A percentile compares a stretch with the other conserved stretches of the same genome.
Conservation (phyloP, 2,329 filamentous ascomycete genomes). For the Pestalotiopsis sp. region DNA sequence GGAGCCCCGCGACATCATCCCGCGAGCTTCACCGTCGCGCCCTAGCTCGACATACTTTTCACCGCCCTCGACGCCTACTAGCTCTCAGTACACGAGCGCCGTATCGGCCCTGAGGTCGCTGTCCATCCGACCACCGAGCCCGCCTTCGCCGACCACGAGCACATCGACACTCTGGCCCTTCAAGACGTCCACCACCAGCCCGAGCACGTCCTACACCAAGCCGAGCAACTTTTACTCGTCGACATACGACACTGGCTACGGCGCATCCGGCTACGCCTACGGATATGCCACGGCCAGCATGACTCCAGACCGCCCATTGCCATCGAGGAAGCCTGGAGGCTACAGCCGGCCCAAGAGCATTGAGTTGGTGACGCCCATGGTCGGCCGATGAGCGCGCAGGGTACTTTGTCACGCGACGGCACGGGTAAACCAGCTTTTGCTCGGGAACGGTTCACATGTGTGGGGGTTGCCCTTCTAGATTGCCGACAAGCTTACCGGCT, state of each 20-base stretch:
- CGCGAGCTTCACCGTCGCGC: conserved; percentile 63
- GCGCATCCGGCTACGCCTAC: conserved; percentile 38
- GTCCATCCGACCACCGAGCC: conserved; percentile 55
- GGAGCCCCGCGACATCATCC: conserved; percentile 64
- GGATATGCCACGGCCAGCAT: conserved; percentile 36
- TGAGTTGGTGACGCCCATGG: conserved; percentile 63
- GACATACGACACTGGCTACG: conserved; percentile 52
- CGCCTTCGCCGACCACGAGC: conserved; percentile 52
- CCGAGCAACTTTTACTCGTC: conserved; percentile 48
- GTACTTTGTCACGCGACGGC: neutral
- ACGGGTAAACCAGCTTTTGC: neutral
- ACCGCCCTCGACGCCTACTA: conserved; percentile 53
- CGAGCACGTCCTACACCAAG: conserved; percentile 53
- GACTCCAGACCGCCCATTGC: conserved; percentile 54
- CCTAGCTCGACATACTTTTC: conserved; percentile 57
- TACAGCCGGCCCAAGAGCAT: conserved; percentile 64
- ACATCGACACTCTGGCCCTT: conserved; percentile 55
- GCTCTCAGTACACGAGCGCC: conserved; percentile 49
- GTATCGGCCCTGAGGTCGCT: conserved; percentile 58
- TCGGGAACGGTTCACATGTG: neutral
- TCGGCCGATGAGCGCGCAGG: conserved; percentile 44
- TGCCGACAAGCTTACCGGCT: neutral
- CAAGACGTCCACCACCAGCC: conserved; percentile 53
- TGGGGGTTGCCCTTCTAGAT: neutral
- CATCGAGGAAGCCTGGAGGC: conserved; percentile 53